Evolutionary conservation across 371 early-diverging fungal genomes (phyloP).

Genomic region (Mucor velutinosus): DNA sequence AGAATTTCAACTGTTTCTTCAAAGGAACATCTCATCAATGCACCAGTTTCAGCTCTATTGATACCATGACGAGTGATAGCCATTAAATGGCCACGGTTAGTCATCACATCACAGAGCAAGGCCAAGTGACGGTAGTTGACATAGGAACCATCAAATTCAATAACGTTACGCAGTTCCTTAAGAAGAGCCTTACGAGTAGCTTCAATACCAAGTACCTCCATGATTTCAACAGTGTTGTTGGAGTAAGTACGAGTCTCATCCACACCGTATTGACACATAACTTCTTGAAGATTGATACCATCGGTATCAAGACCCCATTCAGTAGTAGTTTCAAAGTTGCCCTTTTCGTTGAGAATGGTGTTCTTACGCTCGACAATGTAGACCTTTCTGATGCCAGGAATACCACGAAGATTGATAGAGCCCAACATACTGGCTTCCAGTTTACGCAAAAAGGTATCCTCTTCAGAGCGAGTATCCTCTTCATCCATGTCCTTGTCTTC

Average conservation of each 20-base stretch:
- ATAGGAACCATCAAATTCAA: conserved; percentile 98
- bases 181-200: conserved; percentile 94
- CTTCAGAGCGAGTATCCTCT: conserved; percentile 70
- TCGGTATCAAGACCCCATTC: conserved; percentile 97
- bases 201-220: conserved; percentile 97
- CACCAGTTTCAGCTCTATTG: conserved; percentile 96
- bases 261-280: conserved; percentile 86
- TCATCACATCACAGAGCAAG: conserved; percentile 98
- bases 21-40: conserved; percentile 97
- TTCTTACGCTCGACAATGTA: conserved; percentile 89
- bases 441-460: conserved; percentile 89
- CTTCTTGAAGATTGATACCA: conserved; percentile 92
- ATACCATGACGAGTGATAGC: conserved; percentile 99
- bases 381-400: conserved; percentile 87
- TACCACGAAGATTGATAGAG: conserved; percentile 90
- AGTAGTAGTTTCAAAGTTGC: conserved; percentile 67
- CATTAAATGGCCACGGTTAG: conserved; percentile 92
- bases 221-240: conserved; percentile 94
- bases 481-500: conserved; percentile 65
- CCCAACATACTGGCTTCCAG: conserved; percentile 87
- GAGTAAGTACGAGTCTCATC: conserved; percentile 84
- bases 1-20: conserved; percentile 99
- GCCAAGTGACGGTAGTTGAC: conserved; percentile 99
- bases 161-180: conserved; percentile 94
- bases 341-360: conserved; percentile 51